A percentile compares a stretch with the other conserved stretches of the same genome.
These are phyloP conservation scores for Bretschneidera sinensis DNA, from an alignment of 345 rosid genomes.

Conservation along the genomic window DNA sequence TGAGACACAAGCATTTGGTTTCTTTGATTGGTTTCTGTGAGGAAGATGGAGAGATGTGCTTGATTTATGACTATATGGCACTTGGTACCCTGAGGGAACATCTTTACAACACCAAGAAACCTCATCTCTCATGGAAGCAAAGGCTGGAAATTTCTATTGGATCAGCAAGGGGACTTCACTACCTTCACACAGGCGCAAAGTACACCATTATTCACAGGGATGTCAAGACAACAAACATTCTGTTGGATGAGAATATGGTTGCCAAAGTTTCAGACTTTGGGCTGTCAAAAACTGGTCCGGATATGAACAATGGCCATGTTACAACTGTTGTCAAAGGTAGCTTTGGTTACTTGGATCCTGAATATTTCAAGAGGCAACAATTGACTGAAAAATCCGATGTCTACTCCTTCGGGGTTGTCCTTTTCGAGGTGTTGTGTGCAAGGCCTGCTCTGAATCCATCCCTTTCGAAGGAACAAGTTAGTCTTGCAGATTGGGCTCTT, in stretches of 20 bases:
- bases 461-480: conserved; percentile 73
- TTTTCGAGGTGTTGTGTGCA: conserved; percentile 68
- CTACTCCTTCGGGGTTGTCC: conserved; percentile 87
- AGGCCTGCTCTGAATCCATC: conserved; percentile 69
- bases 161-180: conserved; percentile 81
- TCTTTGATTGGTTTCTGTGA: conserved; percentile 85
- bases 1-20: conserved; percentile 87
- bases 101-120: conserved; percentile 48
- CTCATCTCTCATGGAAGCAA: conserved; percentile 61
- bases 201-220: conserved; percentile 91
- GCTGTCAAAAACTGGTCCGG: conserved; percentile 69
- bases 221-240: conserved; percentile 89
- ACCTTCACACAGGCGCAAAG: conserved; percentile 86
- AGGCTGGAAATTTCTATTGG: conserved; percentile 74
- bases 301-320: conserved; percentile 78
- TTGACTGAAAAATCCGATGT: conserved; percentile 86
- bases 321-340: conserved; percentile 88
- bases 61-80: conserved; percentile 85
- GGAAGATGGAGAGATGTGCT: conserved; percentile 75
- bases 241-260: conserved; percentile 73
- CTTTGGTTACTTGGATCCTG: conserved; percentile 87
- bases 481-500: conserved; percentile 85
- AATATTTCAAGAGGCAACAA: conserved; percentile 74
- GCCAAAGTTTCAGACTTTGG: conserved; percentile 91
- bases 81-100: conserved; percentile 78